Percentiles rank a stretch among this genome's conserved stretches.
Conservation (phyloP, 2,329 filamentous ascomycete genomes). For the Aspergillus sp. region DNA sequence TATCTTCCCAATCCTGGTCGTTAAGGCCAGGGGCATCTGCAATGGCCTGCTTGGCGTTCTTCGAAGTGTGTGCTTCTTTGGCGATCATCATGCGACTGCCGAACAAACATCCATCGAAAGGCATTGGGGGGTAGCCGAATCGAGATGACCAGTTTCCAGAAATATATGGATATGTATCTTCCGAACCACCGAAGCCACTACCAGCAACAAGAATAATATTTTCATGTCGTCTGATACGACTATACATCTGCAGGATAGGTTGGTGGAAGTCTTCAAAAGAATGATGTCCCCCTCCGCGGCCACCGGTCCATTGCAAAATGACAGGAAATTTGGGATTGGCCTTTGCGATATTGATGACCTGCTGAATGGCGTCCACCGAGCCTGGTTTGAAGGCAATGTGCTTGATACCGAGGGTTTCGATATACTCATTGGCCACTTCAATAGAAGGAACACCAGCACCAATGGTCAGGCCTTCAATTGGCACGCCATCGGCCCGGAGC, state of each 20-base stretch:
- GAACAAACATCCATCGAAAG: conserved; percentile 86
- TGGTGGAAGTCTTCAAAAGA: conserved; percentile 94
- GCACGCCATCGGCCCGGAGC: conserved; percentile 79
- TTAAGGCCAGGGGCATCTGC: conserved; percentile 80
- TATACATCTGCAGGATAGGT: conserved; percentile 87
- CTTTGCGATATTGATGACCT: conserved; percentile 88
- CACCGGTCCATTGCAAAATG: conserved; percentile 89
- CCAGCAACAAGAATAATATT: conserved; percentile 88
- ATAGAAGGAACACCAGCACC: conserved; percentile 91
- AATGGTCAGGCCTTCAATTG: conserved; percentile 88
- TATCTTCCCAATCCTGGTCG: conserved; percentile 85
- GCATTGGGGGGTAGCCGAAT: conserved; percentile 88
- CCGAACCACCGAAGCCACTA: conserved; percentile 84
- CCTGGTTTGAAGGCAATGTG: conserved; percentile 93
- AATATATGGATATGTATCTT: conserved; percentile 89
- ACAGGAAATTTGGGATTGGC: conserved; percentile 87
- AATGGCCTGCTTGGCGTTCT: conserved; percentile 85
- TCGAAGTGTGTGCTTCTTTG: conserved; percentile 86
- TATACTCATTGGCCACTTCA: conserved; percentile 90
- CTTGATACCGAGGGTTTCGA: conserved; percentile 86
- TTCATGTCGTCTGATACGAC: conserved; percentile 76
- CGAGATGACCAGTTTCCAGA: conserved; percentile 84
- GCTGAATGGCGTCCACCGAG: conserved; percentile 81
- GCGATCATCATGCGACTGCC: conserved; percentile 93
- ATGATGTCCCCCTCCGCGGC: conserved; percentile 88